Evolutionary conservation across 805 yeast genomes (phyloP), one percentile per base, ranked within the genome.

Genomic region (Crinitomyces ghanaensis): DNA sequence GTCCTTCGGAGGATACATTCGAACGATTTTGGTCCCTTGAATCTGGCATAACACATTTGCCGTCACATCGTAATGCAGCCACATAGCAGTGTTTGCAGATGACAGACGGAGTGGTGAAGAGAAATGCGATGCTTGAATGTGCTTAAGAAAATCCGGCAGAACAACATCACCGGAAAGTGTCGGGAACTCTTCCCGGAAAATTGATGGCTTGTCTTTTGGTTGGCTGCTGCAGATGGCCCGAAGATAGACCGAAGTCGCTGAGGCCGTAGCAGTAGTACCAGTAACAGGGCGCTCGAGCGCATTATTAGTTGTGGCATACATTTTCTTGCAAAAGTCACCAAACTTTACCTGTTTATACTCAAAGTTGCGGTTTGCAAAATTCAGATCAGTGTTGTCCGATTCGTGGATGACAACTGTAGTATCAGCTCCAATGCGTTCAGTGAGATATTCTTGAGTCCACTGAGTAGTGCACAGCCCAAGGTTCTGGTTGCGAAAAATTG

Each of bases 41-140:
- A 59, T 42, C 35, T 60, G 64, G 25, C 55, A 53, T 3, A 59
- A 42, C 9, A 59, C 43, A 29, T 54, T 54, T 12, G 64, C 52
- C 6, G 53, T 55, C n/a, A 53, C 58, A 33, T 60, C 62, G 40
- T 56, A 58, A 26, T 53, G 62, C 5, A 59, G 50, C 60, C 61
- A 56, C 39, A 55, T 49, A 4, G 53, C 41, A 2, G 57, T 52
- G 12, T 44, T 41, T 4, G 58, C 44, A 18, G 62, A 52, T 2
- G 62, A 47, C 13, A 59, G 41, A 23, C 60, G 33, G 27, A 59
- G 36, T 4, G 59, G 60, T 1, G 62, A 50, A 6, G 61, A 56
- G 33, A 53, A 54, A 28, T 41, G 47, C 11, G 39, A 40, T 9
- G 26, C 33, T n/a, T 31, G 37, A 15, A 57, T 30, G 31, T 31